A percentile compares a stretch with the other conserved stretches of the same genome.
Evolutionary conservation across 208 protist genomes (phyloP).

Genomic region (Naegleria fowleri): DNA sequence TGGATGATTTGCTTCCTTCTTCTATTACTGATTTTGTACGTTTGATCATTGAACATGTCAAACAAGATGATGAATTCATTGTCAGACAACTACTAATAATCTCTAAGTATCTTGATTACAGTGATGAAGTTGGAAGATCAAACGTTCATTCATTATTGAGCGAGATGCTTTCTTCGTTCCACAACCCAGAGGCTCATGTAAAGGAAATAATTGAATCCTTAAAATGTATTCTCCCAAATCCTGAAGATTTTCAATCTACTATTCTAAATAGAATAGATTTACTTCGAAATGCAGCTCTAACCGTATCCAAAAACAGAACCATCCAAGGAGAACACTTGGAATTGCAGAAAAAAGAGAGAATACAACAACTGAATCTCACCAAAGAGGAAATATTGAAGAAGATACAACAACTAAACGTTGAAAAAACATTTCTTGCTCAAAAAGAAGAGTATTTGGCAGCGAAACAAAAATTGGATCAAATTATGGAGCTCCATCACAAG

Average conservation of each 20-base stretch:
- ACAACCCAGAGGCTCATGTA: neutral
- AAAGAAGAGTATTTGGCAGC: neutral
- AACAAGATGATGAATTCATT: neutral
- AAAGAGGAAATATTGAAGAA: neutral
- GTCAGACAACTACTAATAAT: neutral
- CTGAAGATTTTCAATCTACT: neutral
- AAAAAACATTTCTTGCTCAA: neutral
- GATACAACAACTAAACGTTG: too few species aligned
- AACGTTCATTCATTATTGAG: neutral
- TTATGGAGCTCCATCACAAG: neutral
- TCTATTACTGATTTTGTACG: conserved; percentile 8
- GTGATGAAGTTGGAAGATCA: neutral
- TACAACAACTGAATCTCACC: neutral
- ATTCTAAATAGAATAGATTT: neutral
- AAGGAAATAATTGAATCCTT: neutral
- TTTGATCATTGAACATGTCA: neutral
- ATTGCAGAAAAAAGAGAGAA: neutral
- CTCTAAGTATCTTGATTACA: neutral
- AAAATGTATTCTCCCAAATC: neutral
- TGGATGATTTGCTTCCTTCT: neutral
- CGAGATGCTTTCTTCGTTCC: neutral
- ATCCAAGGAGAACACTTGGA: neutral
- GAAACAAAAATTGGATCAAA: neutral
- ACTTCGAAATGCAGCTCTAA: neutral
- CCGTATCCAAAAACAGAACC: neutral